Base-by-base conservation (phyloP, 2,329 filamentous ascomycete species). In the Scedosporium apiospermum region DNA sequence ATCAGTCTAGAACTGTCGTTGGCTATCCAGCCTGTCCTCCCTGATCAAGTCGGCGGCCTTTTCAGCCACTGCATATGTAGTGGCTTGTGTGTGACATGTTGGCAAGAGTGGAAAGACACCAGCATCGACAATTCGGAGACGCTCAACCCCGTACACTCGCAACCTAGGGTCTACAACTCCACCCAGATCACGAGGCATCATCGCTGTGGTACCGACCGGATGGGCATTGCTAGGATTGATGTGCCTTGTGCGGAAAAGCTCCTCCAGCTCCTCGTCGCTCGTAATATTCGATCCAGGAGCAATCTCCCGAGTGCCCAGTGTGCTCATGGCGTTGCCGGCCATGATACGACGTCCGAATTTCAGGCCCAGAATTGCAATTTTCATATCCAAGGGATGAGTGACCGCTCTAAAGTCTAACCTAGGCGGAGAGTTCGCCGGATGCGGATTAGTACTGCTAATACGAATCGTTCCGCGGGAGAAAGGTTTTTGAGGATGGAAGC, bases 351-450 rank as follows among this genome's bases (percentile, higher is more conserved):
- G 69, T 53, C 64, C 66, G 64, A 71, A 74, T 53, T 67, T 68
- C 57, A 73, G 67, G 55, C 68, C 71, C 6, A 69, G 65, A 51
- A 68, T 65, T 66, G 73, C 71, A 53, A 75, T 67, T 10, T 73
- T 69, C 26, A 74, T 65, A 62, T 76, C 74, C 7, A 74, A 65
- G 1, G 72, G 73, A 62, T 76, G 75, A 16, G 68, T 68, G 64
- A 75, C 66, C 16, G 71, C 67, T 53, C 72, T 69, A 63, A 65
- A 68, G 80, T 78, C 71, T 74, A 84, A 55, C 76, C 78, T 26
- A 76, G 79, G 66, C 80, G 78, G 62, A 81, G 80, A 38, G 81
- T 76, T 3, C 74, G 73, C 18, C 72, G 73, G 64, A 85, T 81
- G 68, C 82, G 82, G 65, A 55, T 55, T 23, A 23, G 51, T 55